A percentile compares a stretch with the other conserved stretches of the same genome.
Evolutionary conservation across 176 grass and related monocot genomes (phyloP).

Genomic region (Aegilops speltoides): DNA sequence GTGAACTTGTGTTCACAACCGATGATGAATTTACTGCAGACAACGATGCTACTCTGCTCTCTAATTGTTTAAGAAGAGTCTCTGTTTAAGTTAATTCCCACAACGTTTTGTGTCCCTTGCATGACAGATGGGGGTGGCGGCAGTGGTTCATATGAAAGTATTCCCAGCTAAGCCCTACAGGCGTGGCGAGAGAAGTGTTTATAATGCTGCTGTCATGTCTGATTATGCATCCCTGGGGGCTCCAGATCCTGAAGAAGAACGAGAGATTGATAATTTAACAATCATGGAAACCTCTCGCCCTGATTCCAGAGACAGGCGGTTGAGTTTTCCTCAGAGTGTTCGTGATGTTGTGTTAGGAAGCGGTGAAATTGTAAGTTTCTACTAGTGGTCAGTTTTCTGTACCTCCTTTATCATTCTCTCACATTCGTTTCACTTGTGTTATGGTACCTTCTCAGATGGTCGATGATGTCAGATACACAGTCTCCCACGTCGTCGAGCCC

Average conservation of each 20-base stretch:
- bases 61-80: neutral
- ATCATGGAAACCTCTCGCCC: conserved; percentile 48
- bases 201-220: conserved; percentile 84
- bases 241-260: conserved; percentile 92
- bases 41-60: neutral
- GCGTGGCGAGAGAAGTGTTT: conserved; percentile 71
- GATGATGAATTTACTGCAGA: neutral
- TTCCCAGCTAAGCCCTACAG: conserved; percentile 90
- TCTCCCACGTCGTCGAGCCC: conserved; percentile 89
- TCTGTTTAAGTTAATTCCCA: conserved; percentile 12
- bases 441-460: conserved; percentile 63
- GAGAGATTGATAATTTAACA: conserved; percentile 66
- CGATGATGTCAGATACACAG: conserved; percentile 97
- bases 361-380: conserved; percentile 82
- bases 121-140: conserved; percentile 88
- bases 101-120: conserved; percentile 20
- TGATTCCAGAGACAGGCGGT: conserved; percentile 51
- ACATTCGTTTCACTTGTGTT: neutral
- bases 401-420: neutral
- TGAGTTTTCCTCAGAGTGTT: conserved; percentile 92
- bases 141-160: conserved; percentile 88
- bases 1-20: neutral
- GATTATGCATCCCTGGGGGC: conserved; percentile 90
- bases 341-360: conserved; percentile 90
- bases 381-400: conserved; percentile 2